phyloP scores from a whole-genome alignment of 208 protist species.

The Leishmania aethiopica region DNA sequence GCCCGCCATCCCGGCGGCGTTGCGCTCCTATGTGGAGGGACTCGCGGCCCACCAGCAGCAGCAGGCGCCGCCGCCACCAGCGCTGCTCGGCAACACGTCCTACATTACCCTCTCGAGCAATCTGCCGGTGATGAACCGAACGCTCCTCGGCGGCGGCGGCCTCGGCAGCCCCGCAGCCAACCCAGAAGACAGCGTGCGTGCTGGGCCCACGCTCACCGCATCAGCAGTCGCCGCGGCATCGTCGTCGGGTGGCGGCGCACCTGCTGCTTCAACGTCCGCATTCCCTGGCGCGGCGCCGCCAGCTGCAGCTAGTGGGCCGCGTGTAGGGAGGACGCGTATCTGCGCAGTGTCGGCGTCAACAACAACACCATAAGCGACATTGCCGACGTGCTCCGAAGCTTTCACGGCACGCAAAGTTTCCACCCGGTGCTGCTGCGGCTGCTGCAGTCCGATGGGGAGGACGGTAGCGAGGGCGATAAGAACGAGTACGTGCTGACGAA shows the following conservation, averaged over 20 bases:
- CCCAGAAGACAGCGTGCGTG: not conserved
- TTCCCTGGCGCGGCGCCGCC: not conserved
- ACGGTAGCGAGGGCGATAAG: slow-evolving; percentile 29
- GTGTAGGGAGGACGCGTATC: not conserved
- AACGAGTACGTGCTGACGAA: slow-evolving; percentile 81
- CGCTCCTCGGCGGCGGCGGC: slow-evolving; percentile 1
- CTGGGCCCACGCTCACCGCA: not conserved
- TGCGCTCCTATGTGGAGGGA: slow-evolving; percentile 27
- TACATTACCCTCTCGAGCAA: slow-evolving; percentile 15
- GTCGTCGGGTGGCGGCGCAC: not conserved
- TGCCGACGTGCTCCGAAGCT: slow-evolving; percentile 5
- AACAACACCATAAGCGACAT: slow-evolving; percentile 2
- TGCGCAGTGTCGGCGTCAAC: not conserved
- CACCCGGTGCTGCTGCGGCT: not conserved
- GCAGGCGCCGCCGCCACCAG: slow-evolving; percentile 30
- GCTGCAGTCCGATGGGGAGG: slow-evolving; percentile 26
- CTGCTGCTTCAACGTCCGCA: not conserved
- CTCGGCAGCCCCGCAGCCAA: not conserved
- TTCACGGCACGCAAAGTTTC: slow-evolving; percentile 1
- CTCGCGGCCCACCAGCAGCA: slow-evolving; percentile 29
- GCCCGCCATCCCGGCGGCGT: slow-evolving; percentile 20
- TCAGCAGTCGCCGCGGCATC: not conserved
- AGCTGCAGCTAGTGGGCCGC: not conserved
- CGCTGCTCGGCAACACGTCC: slow-evolving; percentile 28
- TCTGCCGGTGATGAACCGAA: slow-evolving; percentile 21